Conservation (phyloP, 2,329 filamentous ascomycete genomes). For the Leptographium flavum region DNA sequence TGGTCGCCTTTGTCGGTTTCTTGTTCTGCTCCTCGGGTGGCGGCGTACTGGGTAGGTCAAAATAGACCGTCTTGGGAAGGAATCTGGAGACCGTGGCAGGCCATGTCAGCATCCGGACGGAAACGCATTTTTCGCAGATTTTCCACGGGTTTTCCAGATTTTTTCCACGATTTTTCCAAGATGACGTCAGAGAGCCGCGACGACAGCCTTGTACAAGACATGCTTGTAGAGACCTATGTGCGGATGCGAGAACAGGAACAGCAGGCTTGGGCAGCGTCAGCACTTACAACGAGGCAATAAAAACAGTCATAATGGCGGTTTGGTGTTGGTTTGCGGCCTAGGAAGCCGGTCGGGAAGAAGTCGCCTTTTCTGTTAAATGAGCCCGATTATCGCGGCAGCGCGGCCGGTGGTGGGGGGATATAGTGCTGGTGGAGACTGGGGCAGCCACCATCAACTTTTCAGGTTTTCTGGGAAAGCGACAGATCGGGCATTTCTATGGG, state of each 20-base stretch:
- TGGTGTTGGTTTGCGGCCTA: neutral
- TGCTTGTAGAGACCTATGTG: no score
- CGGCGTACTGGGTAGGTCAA: constrained; percentile 49
- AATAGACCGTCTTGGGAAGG: constrained; percentile 83
- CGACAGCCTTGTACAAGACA: neutral
- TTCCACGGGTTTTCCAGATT: no score
- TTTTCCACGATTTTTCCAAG: neutral
- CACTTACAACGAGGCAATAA: constrained; percentile 29
- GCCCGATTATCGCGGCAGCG: constrained; percentile 19
- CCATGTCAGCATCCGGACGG: neutral
- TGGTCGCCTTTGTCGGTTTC: constrained; percentile 13
- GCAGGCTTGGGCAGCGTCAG: neutral
- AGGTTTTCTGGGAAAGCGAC: neutral
- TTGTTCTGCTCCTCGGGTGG: constrained; percentile 17
- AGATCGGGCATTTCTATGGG: no score
- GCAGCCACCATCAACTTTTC: neutral
- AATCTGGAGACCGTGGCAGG: constrained; percentile 46
- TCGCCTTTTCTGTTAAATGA: neutral
- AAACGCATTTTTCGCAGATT: neutral
- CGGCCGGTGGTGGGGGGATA: neutral
- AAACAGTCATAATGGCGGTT: constrained; percentile 17
- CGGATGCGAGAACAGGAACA: neutral
- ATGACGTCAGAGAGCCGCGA: constrained; percentile 8
- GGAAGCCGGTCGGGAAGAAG: neutral
- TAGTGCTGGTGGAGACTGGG: neutral